Conservation (phyloP, 2,329 filamentous ascomycete species). For the Fusarium odoratissimum region DNA sequence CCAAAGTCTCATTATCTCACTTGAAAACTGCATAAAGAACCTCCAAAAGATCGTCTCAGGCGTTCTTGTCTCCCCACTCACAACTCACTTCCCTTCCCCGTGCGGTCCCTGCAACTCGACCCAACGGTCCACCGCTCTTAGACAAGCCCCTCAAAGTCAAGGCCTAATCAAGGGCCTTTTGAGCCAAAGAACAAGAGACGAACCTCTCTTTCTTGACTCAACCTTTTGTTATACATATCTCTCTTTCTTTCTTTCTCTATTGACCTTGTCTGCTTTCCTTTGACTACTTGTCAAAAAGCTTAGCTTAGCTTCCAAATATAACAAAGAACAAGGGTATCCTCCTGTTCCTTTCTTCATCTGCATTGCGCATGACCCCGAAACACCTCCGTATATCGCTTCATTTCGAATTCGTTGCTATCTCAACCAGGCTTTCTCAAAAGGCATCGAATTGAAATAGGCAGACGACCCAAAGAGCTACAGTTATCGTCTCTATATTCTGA, state of each 20-base stretch:
- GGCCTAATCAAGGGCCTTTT: conserved; percentile 41
- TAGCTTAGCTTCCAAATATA: conserved; percentile 45
- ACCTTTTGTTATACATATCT: conserved; percentile 12
- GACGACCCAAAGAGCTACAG: not conserved
- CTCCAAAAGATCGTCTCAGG: conserved; percentile 12
- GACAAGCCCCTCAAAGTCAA: conserved; percentile 43
- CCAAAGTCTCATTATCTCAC: not conserved
- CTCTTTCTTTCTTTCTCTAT: conserved; percentile 12
- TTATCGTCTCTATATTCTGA: conserved; percentile 1
- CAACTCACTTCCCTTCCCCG: conserved; percentile 33
- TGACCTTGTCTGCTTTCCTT: conserved; percentile 18
- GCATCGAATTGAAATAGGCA: conserved; percentile 16
- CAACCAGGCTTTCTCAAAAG: conserved; percentile 13
- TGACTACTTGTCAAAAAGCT: conserved; percentile 32
- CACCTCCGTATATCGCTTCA: conserved; percentile 33
- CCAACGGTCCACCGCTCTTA: conserved; percentile 47
- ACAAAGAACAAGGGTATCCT: conserved; percentile 27
- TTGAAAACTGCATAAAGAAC: not conserved
- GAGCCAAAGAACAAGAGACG: conserved; percentile 34
- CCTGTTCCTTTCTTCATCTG: conserved; percentile 36
- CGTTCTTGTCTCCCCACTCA: conserved; percentile 39
- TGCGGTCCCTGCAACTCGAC: conserved; percentile 46
- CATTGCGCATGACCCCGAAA: conserved; percentile 36
- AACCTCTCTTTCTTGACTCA: conserved; percentile 4
- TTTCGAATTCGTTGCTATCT: conserved; percentile 36